phyloP scores from a whole-genome alignment of 2,329 filamentous ascomycete genomes.

The Aspergillus niger region DNA sequence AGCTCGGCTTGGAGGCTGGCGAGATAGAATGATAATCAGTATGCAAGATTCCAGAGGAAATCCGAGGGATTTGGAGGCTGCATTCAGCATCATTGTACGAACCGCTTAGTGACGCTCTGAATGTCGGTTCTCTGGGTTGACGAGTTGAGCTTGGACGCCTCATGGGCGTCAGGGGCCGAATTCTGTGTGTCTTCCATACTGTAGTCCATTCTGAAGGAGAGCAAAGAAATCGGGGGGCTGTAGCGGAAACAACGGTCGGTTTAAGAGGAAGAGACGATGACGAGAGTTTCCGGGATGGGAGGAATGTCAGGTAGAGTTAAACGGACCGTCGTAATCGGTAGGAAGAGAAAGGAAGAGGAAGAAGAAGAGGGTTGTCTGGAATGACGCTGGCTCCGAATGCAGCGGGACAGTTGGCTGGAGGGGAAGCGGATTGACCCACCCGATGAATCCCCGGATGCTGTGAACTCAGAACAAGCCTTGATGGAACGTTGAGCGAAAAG shows the following conservation, averaged over 20 bases:
- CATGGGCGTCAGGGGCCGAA: slow-evolving; percentile 62
- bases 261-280: background rate
- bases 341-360: slow-evolving; percentile 24
- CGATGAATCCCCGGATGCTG: slow-evolving; percentile 22
- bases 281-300: slow-evolving; percentile 1
- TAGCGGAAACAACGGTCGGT: slow-evolving; percentile 1
- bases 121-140: slow-evolving; percentile 63
- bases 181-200: slow-evolving; percentile 67
- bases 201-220: slow-evolving; percentile 52
- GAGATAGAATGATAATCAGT: background rate
- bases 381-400: slow-evolving; percentile 36
- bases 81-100: slow-evolving; percentile 18
- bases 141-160: slow-evolving; percentile 62
- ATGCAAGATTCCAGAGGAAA: background rate
- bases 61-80: background rate
- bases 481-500: background rate
- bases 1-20: slow-evolving; percentile 89
- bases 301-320: slow-evolving; percentile 12
- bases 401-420: slow-evolving; percentile 23
- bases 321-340: slow-evolving; percentile 19
- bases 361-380: slow-evolving; percentile 32
- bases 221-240: background rate
- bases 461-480: slow-evolving; percentile 19
- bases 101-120: slow-evolving; percentile 79
- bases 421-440: slow-evolving; percentile 22